Base-by-base conservation (phyloP, 305 asterid species). In the Striga hermonthica region DNA sequence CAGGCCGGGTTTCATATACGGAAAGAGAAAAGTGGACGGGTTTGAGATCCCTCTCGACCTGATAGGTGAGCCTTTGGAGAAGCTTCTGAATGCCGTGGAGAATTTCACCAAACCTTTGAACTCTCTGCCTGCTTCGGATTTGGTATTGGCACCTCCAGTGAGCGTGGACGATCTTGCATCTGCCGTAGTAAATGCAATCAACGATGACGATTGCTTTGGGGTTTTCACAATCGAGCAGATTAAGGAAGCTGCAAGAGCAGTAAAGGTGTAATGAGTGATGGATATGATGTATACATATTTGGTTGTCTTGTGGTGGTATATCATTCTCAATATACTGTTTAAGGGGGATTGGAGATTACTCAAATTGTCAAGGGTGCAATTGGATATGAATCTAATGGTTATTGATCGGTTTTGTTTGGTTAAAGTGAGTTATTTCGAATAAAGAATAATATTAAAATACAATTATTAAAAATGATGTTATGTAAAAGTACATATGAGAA, bases 1-100 rank as follows among this genome's bases (percentile, higher is more conserved):
- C 48, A 85, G 97, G 76, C 99, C 99, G 2, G 96, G 83, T 4
- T 86, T 93, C 72, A 90, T 93, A 66, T 93, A 90, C 4, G 99
- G 99, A 72, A 88, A 88, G 80, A 79, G 97, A 74, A 90, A 78
- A 77, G 82, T 90, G 15, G 91, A 85, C 62, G 91, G 95, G 56
- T 83, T 75, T 43, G 99, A 86, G 88, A 82, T 93, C 64, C 99
- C 96, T 57, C 82, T 93, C 41, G 95, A 93, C 77, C 68, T 93
- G 78, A 74, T 90, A 36, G 99, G 97, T 61, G 84, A 85, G 68
- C 99, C 97, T 9, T 9, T 88, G 1, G 99, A 90, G 80, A 86
- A 71, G 71, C 15, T 93, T 59, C 76, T 93, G 55, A 76, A 67
- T 7, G 84, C 92, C 43, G 54, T 80, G 4, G 93, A 77, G 72